Evolutionary conservation across 371 early-diverging fungal species (phyloP).

Genomic region (Basidiobolus meristosporus): DNA sequence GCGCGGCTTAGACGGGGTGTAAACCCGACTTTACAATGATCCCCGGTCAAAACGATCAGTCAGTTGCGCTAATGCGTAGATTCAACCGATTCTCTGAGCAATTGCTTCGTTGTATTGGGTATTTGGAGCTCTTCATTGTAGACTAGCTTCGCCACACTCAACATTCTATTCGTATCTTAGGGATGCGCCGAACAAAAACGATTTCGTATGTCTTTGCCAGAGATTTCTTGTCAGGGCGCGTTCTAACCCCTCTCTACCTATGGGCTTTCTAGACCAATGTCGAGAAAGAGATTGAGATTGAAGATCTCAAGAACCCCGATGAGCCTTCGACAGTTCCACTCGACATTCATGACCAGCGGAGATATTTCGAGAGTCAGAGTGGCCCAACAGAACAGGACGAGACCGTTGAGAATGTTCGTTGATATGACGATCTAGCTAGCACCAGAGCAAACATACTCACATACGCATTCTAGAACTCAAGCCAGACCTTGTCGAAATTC

Average conservation of each 20-base stretch:
- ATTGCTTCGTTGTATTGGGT: conserved; percentile 20
- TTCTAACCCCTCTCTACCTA: neutral
- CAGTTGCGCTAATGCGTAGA: conserved; percentile 61
- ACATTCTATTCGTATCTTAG: too few species aligned
- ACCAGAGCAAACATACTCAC: too few species aligned
- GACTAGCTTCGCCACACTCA: neutral
- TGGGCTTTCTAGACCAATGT: neutral
- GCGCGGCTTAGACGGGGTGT: conserved; percentile 33
- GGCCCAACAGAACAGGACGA: conserved; percentile 10
- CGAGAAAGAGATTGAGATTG: conserved; percentile 15
- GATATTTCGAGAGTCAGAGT: conserved; percentile 59
- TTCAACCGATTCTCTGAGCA: conserved; percentile 81
- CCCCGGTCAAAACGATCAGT: conserved; percentile 38
- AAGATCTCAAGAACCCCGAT: conserved; percentile 32
- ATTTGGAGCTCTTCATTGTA: conserved; percentile 1
- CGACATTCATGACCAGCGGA: conserved; percentile 51
- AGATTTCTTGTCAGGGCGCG: conserved; percentile 5
- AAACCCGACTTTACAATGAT: conserved; percentile 79
- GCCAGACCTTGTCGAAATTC: too few species aligned
- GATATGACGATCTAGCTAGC: too few species aligned
- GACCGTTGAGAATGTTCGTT: too few species aligned
- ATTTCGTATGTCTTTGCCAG: conserved; percentile 2
- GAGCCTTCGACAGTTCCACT: conserved; percentile 25
- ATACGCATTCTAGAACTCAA: too few species aligned
- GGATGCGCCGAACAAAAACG: conserved; percentile 7